A percentile compares a stretch with the other conserved stretches of the same genome.
phyloP scores from a whole-genome alignment of 345 rosid species.

The Eucalyptus marginata region DNA sequence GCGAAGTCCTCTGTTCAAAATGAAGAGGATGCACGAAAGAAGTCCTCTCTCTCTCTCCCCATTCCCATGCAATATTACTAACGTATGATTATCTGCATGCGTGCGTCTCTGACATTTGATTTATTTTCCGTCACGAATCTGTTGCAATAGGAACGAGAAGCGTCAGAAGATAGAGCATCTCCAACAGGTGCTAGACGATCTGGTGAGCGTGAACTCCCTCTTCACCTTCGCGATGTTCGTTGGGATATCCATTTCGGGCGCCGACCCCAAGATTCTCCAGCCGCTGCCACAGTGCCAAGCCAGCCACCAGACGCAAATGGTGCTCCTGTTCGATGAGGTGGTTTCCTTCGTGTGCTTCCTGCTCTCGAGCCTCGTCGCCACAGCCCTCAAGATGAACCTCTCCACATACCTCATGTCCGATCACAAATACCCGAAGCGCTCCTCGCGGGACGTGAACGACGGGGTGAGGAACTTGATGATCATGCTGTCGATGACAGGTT shows the following conservation, averaged over 20 bases:
- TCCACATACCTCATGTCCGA: neutral
- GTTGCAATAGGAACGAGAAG: neutral
- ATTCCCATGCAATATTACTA: too few relatives aligned
- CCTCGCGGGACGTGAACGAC: fast-evolving
- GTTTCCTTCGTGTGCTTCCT: slow-evolving; percentile 17
- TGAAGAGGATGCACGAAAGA: too few relatives aligned
- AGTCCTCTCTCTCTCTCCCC: too few relatives aligned
- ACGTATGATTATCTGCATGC: too few relatives aligned
- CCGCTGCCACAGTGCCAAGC: neutral
- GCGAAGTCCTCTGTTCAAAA: neutral
- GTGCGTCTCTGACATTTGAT: too few relatives aligned
- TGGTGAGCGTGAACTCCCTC: neutral
- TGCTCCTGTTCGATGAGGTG: slow-evolving; percentile 10
- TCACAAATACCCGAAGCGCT: fast-evolving
- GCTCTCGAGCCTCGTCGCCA: slow-evolving; percentile 8
- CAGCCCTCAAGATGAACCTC: neutral
- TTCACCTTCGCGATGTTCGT: slow-evolving; percentile 18
- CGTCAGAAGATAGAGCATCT: neutral
- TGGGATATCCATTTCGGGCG: slow-evolving; percentile 9
- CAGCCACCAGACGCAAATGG: neutral
- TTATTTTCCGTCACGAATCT: neutral
- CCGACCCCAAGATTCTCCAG: neutral
- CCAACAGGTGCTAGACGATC: slow-evolving; percentile 10
- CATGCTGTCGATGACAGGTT: neutral
- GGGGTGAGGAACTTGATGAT: neutral